phyloP scores from a whole-genome alignment of 192 early-diverging fungal species.

The Pilobolus umbonatus region DNA sequence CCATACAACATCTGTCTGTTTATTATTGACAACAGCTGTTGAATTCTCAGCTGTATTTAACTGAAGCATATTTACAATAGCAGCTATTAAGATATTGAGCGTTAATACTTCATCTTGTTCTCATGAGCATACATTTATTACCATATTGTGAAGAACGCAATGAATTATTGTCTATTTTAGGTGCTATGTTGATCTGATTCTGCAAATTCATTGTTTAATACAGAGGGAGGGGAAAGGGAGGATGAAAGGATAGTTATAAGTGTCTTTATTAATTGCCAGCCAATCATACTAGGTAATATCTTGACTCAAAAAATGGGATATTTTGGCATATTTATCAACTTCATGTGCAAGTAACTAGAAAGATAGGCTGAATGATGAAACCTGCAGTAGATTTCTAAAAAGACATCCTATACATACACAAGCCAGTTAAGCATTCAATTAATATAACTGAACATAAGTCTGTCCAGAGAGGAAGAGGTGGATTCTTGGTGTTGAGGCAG shows the following conservation, averaged over 20 bases:
- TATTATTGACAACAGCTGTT: slow-evolving; percentile 13
- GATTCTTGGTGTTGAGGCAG: too few species aligned
- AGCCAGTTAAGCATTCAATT: too few species aligned
- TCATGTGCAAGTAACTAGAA: too few species aligned
- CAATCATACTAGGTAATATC: too few species aligned
- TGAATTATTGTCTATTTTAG: not conserved
- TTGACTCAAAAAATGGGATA: too few species aligned
- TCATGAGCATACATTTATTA: not conserved
- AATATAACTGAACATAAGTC: too few species aligned
- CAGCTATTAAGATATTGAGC: slow-evolving; percentile 46
- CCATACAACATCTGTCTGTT: slow-evolving; percentile 74
- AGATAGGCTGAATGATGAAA: too few species aligned
- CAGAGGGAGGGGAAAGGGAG: not conserved
- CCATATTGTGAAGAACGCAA: slow-evolving; percentile 7
- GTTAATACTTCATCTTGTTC: not conserved
- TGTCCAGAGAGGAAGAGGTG: too few species aligned
- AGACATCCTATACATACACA: too few species aligned
- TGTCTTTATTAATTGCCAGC: too few species aligned
- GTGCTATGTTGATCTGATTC: not conserved
- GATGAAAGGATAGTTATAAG: not conserved
- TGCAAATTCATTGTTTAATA: not conserved
- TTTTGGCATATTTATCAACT: too few species aligned
- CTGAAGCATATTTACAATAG: slow-evolving; percentile 81
- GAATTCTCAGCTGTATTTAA: slow-evolving; percentile 57
- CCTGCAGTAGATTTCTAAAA: too few species aligned